Base-by-base conservation (phyloP, 129 eudicot genomes). In the Gnaphalium uliginosum region DNA sequence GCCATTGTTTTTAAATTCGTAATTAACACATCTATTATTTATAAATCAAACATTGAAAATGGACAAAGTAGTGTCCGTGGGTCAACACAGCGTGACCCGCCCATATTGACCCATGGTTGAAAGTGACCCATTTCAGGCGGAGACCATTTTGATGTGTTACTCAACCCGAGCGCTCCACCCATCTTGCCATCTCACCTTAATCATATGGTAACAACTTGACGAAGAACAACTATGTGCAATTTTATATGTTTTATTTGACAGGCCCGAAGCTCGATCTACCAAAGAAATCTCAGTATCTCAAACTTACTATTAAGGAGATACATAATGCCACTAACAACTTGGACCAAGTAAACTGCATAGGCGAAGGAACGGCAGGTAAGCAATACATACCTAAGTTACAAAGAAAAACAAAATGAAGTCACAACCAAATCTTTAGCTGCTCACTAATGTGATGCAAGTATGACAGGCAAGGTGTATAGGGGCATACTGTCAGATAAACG, bases 341-440 rank as follows among this genome's bases (percentile, higher is more conserved):
- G 68, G 72, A 76, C 67, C 66, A 74, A n/a, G 25, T 57, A 39
- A 88, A 83, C 79, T 88, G 78, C 73, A 86, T 88, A 19, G 94
- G 94, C 23, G 87, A 88, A 84, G 94, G 94, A 64, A 88, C 84
- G 67, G 87, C 90, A 66, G 94, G 94, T 88, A 39, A 70, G 72
- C 70, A 26, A 29, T 53, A 54, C 32, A 13, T 27, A 6, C 13
- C 6, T 15, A 14, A 46, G 53, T 46, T 46, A 46, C 53, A 9
- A 39, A 39, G 46, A 39, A 9, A 72, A 32, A 19, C 51, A 33
- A 0, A 39, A 57, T 33, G 59, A 37, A 67, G 6, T 19, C 50
- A 1, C 8, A 15, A 74, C 43, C 1, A 26, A 17, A 48, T 72
- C 9, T 50, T 64, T 61, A 21, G 66, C 21, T 3, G 35, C 58